Conservation (phyloP, 2,329 filamentous ascomycete genomes). For the Ceratocystis huliohia region DNA sequence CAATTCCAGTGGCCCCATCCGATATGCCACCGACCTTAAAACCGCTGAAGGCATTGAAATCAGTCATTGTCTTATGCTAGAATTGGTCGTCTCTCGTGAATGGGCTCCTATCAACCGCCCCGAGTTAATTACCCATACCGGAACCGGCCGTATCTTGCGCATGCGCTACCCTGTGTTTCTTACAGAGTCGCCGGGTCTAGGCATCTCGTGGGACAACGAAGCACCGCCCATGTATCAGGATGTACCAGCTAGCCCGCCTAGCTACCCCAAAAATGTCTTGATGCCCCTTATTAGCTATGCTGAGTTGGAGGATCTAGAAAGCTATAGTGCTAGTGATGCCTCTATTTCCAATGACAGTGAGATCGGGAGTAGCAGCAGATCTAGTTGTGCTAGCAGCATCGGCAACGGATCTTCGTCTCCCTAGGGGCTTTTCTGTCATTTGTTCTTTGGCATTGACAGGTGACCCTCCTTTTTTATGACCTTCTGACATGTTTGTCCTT, state of each 20-base stretch:
- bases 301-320: slow-evolving; percentile 16
- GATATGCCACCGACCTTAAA: slow-evolving; percentile 67
- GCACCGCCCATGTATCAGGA: slow-evolving; percentile 88
- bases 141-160: slow-evolving; percentile 75
- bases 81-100: slow-evolving; percentile 90
- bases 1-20: slow-evolving; percentile 25
- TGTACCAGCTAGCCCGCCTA: slow-evolving; percentile 73
- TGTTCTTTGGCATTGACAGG: neutral
- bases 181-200: slow-evolving; percentile 72
- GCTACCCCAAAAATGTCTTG: slow-evolving; percentile 35
- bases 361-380: neutral
- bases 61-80: slow-evolving; percentile 73
- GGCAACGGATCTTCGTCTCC: neutral
- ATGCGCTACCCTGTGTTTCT: slow-evolving; percentile 80
- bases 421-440: neutral
- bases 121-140: slow-evolving; percentile 65
- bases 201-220: slow-evolving; percentile 95
- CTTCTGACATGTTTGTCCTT: neutral
- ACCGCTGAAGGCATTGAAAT: slow-evolving; percentile 63
- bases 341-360: neutral
- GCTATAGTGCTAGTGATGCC: slow-evolving; percentile 7
- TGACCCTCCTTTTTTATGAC: neutral
- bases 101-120: slow-evolving; percentile 60
- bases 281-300: slow-evolving; percentile 18
- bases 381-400: slow-evolving; percentile 18